Percentiles rank a stretch among this genome's conserved stretches.
Conservation (phyloP, 2,329 filamentous ascomycete species). For the Curvularia verruculosa region DNA sequence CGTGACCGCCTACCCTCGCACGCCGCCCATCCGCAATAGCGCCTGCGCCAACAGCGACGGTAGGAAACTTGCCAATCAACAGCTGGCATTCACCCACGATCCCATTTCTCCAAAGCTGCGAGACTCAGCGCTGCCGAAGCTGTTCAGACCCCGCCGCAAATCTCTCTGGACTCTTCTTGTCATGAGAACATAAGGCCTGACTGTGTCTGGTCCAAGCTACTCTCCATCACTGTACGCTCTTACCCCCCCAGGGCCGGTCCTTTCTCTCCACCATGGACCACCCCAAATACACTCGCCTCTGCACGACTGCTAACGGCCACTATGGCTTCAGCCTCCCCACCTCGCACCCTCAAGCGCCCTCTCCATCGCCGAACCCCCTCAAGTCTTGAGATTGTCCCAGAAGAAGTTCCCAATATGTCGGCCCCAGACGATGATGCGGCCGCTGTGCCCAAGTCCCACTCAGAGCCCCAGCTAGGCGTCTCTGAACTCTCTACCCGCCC, state of each 20-base stretch:
- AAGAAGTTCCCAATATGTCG: constrained; percentile 40
- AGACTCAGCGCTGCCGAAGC: constrained; percentile 3
- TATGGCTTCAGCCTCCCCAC: constrained; percentile 42
- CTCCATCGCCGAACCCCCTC: constrained; percentile 42
- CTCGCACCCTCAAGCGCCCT: constrained; percentile 27
- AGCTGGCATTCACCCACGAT: constrained; percentile 38
- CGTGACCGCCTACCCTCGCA: constrained; percentile 15
- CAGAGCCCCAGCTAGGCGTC: constrained; percentile 40
- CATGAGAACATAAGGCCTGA: constrained; percentile 35
- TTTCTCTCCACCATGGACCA: constrained; percentile 14
- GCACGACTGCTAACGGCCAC: constrained; percentile 33
- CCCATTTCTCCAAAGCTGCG: constrained; percentile 9
- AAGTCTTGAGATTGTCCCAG: constrained; percentile 38
- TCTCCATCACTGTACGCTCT: constrained; percentile 28
- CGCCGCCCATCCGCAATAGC: not conserved
- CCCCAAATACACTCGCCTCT: not conserved
- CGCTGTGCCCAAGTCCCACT: constrained; percentile 30
- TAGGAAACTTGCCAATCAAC: constrained; percentile 39
- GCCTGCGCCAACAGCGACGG: constrained; percentile 25
- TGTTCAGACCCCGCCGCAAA: constrained; percentile 16
- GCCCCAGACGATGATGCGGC: constrained; percentile 26
- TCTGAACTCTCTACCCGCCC: constrained; percentile 33
- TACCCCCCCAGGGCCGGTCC: constrained; percentile 9
- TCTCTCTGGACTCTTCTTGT: constrained; percentile 27
- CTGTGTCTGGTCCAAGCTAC: constrained; percentile 17